Conservation (phyloP, 1,284 basidiomycete genomes). For the Laetiporus sulphureus region DNA sequence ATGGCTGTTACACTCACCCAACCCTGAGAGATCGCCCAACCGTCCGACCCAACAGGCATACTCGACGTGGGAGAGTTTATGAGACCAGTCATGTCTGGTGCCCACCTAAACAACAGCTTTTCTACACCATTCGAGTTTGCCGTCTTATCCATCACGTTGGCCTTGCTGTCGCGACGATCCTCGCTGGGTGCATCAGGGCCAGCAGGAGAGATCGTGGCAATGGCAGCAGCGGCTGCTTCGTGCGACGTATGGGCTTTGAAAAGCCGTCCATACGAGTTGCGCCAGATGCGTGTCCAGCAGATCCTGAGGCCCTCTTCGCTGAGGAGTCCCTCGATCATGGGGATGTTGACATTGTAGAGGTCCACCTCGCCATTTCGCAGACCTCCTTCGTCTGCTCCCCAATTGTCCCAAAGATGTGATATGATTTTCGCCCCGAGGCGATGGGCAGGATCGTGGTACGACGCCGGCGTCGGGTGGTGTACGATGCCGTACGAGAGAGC, state of each 20-base stretch:
- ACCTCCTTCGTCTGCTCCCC: constrained; percentile 65
- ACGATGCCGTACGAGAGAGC: constrained; percentile 85
- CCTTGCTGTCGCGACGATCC: constrained; percentile 11
- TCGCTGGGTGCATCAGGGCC: constrained; percentile 36
- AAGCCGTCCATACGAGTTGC: constrained; percentile 68
- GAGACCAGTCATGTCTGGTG: constrained; percentile 68
- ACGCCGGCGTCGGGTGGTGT: constrained; percentile 56
- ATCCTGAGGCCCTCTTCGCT: constrained; percentile 51
- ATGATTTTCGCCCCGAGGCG: constrained; percentile 62
- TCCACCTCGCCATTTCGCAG: constrained; percentile 61
- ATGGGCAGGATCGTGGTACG: constrained; percentile 65
- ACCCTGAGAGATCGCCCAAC: constrained; percentile 68
- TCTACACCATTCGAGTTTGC: constrained; percentile 22
- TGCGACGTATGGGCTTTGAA: constrained; percentile 46
- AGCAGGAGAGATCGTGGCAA: constrained; percentile 26
- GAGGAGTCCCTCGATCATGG: constrained; percentile 59
- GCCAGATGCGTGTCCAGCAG: constrained; percentile 72
- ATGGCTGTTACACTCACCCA: constrained; percentile 71
- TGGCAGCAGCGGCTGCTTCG: constrained; percentile 12
- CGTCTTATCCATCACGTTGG: constrained; percentile 8
- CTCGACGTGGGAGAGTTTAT: constrained; percentile 52
- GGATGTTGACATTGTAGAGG: constrained; percentile 79
- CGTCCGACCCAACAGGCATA: constrained; percentile 74
- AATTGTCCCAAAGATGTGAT: constrained; percentile 69
- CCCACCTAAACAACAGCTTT: constrained; percentile 70